phyloP scores from a whole-genome alignment of 768 basidiomycete genomes.

The Amanita inopinata region DNA sequence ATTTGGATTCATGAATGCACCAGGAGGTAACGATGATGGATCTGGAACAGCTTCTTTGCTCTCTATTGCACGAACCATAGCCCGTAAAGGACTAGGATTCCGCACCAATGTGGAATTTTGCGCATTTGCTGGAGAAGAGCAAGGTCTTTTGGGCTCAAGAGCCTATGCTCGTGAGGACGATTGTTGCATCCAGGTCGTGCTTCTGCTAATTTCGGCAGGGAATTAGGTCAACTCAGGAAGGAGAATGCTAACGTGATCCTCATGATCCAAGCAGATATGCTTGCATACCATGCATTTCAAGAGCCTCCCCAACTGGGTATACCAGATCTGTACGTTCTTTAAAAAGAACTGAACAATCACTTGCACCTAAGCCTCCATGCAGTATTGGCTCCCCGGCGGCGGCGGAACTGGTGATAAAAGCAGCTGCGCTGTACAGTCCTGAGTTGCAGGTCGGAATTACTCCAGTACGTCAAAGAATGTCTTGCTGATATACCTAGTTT shows the following conservation, averaged over 20 bases:
- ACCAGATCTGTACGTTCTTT: constrained; percentile 48
- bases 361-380: constrained; percentile 5
- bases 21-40: constrained; percentile 44
- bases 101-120: constrained; percentile 69
- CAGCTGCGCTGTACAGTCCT: constrained; percentile 74
- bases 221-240: constrained; percentile 46
- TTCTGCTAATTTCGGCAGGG: constrained; percentile 3
- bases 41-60: constrained; percentile 63
- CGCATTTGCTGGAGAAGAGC: constrained; percentile 88
- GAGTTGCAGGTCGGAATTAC: constrained; percentile 66
- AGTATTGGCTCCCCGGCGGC: constrained; percentile 79
- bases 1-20: constrained; percentile 66
- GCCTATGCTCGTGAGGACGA: constrained; percentile 64
- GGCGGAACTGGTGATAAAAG: constrained; percentile 60
- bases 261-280: constrained; percentile 91
- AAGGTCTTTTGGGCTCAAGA: constrained; percentile 71
- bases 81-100: constrained; percentile 56
- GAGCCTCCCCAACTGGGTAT: constrained; percentile 83
- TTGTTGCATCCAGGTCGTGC: not conserved
- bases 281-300: constrained; percentile 67
- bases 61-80: constrained; percentile 70
- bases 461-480: constrained; percentile 28
- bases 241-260: constrained; percentile 59
- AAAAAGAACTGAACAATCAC: not conserved
- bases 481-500: not conserved